Conservation (phyloP, 2,329 filamentous ascomycete genomes). For the Arthrinium phaeospermum region DNA sequence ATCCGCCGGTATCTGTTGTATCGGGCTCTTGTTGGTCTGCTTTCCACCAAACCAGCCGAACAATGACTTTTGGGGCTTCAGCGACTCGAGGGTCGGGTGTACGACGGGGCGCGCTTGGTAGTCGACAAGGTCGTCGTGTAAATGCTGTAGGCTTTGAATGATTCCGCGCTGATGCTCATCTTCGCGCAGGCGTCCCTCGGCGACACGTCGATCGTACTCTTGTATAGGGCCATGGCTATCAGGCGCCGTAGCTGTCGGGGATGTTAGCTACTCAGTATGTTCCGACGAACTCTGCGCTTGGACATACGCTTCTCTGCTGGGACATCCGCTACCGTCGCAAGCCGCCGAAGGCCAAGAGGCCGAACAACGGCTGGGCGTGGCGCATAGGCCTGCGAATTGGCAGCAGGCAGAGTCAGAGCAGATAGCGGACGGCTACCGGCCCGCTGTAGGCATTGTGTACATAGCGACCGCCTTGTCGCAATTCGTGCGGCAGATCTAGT, state of each 20-base stretch:
- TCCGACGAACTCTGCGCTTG: not conserved
- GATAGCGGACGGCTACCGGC: not conserved
- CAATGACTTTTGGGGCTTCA: conserved; percentile 62
- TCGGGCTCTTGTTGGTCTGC: conserved; percentile 44
- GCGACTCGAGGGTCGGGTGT: conserved; percentile 77
- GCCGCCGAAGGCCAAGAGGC: conserved; percentile 17
- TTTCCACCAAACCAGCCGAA: conserved; percentile 66
- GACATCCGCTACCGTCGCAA: conserved; percentile 21
- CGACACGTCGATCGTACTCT: conserved; percentile 87
- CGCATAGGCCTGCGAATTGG: not conserved
- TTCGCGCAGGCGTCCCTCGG: conserved; percentile 75
- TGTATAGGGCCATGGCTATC: conserved; percentile 69
- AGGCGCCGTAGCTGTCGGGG: not conserved
- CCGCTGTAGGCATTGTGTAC: conserved; percentile 15
- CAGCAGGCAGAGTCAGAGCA: not conserved
- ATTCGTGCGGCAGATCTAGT: conserved; percentile 9
- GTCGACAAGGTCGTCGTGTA: conserved; percentile 79
- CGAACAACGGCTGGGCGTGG: not conserved
- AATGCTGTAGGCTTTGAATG: conserved; percentile 85
- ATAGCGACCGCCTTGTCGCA: conserved; percentile 19
- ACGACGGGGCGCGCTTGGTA: conserved; percentile 78
- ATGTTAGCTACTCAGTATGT: not conserved
- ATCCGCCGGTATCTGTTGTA: conserved; percentile 67
- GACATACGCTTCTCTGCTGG: conserved; percentile 20
- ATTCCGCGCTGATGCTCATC: conserved; percentile 93